These are phyloP conservation scores for Globisporangium heterothallicum DNA, from an alignment of 352 stramenopile species.

Conservation along the genomic window DNA sequence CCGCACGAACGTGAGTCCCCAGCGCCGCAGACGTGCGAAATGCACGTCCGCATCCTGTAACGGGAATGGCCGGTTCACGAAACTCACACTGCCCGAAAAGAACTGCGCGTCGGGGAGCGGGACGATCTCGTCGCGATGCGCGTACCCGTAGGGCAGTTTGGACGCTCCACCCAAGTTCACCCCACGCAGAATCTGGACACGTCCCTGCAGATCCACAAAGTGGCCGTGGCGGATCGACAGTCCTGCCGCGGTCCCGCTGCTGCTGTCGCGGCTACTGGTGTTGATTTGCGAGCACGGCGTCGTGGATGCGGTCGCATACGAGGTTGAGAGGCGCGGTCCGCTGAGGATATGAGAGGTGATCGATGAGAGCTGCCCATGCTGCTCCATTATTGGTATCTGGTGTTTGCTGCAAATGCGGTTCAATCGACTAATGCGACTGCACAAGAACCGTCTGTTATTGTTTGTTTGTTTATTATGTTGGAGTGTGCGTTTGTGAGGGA, in stretches of 20 bases:
- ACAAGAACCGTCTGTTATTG: no score
- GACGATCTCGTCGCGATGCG: conserved; percentile 35
- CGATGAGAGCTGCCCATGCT: not conserved
- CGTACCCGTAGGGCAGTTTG: conserved; percentile 72
- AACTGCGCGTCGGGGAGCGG: conserved; percentile 21
- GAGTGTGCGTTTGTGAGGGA: no score
- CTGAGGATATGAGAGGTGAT: conserved; percentile 2
- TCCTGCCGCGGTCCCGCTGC: no score
- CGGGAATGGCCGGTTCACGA: conserved; percentile 83
- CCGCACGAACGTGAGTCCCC: conserved; percentile 79
- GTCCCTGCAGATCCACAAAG: conserved; percentile 79
- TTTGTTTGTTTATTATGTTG: no score
- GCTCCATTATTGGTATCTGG: no score
- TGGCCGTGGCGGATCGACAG: conserved; percentile 54
- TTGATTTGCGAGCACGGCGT: not conserved
- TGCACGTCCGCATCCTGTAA: conserved; percentile 73
- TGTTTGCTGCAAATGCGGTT: no score
- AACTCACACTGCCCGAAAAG: conserved; percentile 64
- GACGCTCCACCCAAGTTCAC: conserved; percentile 87
- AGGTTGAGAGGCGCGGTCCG: conserved; percentile 11
- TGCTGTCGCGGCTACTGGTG: conserved; percentile 8
- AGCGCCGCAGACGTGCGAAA: conserved; percentile 71
- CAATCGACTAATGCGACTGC: no score
- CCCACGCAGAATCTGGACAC: conserved; percentile 71
- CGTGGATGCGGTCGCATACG: not conserved